Evolutionary conservation across 805 yeast genomes (phyloP).

Genomic region (Saturnispora halmiae): DNA sequence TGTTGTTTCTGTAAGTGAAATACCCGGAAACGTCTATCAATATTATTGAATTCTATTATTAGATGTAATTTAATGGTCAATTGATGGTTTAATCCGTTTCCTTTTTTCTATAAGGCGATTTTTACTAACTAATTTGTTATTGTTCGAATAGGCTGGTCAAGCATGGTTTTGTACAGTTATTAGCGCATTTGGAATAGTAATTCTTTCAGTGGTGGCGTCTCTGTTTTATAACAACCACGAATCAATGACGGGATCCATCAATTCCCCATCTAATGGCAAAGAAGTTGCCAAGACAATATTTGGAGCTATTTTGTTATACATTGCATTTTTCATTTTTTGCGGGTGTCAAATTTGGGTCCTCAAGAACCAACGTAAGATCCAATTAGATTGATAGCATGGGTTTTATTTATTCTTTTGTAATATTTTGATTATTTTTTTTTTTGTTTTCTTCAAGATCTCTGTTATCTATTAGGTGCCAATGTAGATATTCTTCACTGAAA

Average conservation of each 20-base stretch:
- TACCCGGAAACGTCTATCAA: too few species aligned
- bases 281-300: constrained; percentile 84
- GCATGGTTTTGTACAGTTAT: constrained; percentile 95
- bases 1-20: constrained; percentile 28
- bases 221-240: constrained; percentile 77
- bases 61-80: too few species aligned
- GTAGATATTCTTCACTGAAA: too few species aligned
- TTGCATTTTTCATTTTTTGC: constrained; percentile 75
- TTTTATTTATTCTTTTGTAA: background rate
- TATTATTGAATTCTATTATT: too few species aligned
- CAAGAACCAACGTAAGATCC: constrained; percentile 59
- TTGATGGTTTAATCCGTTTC: too few species aligned
- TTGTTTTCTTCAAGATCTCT: too few species aligned
- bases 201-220: constrained; percentile 74
- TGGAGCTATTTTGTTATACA: constrained; percentile 80
- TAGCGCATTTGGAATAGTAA: constrained; percentile 86
- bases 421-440: too few species aligned
- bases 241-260: constrained; percentile 84
- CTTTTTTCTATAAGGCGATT: too few species aligned
- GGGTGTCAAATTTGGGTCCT: constrained; percentile 71
- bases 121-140: background rate
- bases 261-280: constrained; percentile 86
- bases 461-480: too few species aligned
- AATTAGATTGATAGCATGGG: constrained; percentile 24
- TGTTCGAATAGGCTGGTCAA: constrained; percentile 48